Percentiles rank a stretch among this genome's conserved stretches.
These are phyloP conservation scores for Stereocaulon alpinum DNA, from an alignment of 495 filamentous ascomycete species.

Conservation along the genomic window DNA sequence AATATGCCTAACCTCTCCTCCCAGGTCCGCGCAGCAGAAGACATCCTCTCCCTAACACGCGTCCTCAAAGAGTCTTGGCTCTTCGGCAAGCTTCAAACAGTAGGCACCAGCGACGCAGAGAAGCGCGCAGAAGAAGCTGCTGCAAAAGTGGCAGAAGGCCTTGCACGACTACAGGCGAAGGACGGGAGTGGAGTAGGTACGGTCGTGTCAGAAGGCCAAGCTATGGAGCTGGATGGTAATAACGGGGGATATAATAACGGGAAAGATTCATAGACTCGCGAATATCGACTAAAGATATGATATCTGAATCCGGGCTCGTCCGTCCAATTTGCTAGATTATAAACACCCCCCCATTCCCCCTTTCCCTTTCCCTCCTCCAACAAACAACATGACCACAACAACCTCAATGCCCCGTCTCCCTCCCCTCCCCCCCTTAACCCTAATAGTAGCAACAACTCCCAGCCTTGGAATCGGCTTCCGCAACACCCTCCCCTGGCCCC, in stretches of 20 bases:
- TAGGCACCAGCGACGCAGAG: conserved; percentile 40
- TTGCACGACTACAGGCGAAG: conserved; percentile 23
- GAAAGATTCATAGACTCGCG: neutral
- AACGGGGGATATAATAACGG: neutral
- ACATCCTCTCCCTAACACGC: conserved; percentile 51
- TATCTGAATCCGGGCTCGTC: neutral
- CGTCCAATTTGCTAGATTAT: neutral
- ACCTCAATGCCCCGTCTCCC: conserved; percentile 17
- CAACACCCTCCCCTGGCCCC: conserved; percentile 79
- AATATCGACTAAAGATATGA: neutral
- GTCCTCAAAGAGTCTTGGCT: conserved; percentile 66
- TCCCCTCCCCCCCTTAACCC: conserved; percentile 47
- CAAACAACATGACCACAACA: neutral
- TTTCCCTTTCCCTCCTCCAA: conserved; percentile 12
- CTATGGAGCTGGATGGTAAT: neutral
- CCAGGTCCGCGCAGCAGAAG: conserved; percentile 56
- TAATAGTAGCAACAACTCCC: conserved; percentile 62
- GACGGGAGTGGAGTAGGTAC: conserved; percentile 21
- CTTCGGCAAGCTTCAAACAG: conserved; percentile 57
- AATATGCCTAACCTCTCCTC: neutral
- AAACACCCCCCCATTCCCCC: neutral
- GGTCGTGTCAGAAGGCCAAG: conserved; percentile 4
- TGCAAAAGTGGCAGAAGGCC: conserved; percentile 37
- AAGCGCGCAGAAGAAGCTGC: conserved; percentile 45
- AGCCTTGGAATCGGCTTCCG: conserved; percentile 77